Evolutionary conservation across 2,329 filamentous ascomycete species (phyloP).

Genomic region (Aspergillus pseudonomiae): DNA sequence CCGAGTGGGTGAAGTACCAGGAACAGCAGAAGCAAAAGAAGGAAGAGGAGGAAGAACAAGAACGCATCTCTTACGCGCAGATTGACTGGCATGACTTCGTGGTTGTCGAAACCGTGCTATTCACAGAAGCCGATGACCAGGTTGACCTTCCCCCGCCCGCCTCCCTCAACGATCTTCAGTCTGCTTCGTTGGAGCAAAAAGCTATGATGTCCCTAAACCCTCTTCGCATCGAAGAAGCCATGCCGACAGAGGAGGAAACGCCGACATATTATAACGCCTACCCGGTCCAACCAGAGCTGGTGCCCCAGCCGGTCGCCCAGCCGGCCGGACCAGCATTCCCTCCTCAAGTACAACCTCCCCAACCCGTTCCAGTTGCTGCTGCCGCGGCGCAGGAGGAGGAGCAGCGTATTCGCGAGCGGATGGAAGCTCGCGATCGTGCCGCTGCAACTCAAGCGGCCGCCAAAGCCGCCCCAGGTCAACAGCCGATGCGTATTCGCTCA

Average conservation of each 20-base stretch:
- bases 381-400: conserved; percentile 58
- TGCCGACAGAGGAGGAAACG: conserved; percentile 73
- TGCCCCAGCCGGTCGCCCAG: conserved; percentile 35
- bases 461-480: conserved; percentile 59
- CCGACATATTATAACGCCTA: conserved; percentile 57
- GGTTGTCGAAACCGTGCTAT: conserved; percentile 91
- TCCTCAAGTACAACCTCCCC: conserved; percentile 31
- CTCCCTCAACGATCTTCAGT: conserved; percentile 87
- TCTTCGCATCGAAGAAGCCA: conserved; percentile 88
- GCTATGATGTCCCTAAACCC: conserved; percentile 84
- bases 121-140: conserved; percentile 85
- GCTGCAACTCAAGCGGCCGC: conserved; percentile 80
- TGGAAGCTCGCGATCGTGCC: conserved; percentile 60
- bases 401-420: conserved; percentile 63
- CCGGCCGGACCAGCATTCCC: conserved; percentile 34
- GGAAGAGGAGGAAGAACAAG: conserved; percentile 82
- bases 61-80: conserved; percentile 75
- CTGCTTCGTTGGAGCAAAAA: conserved; percentile 91
- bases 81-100: conserved; percentile 99
- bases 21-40: conserved; percentile 85
- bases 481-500: conserved; percentile 84
- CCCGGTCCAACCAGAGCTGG: conserved; percentile 42
- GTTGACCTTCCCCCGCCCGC: conserved; percentile 86
- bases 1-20: conserved; percentile 83
- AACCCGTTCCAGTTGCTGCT: conserved; percentile 35